Conservation (phyloP, 2,329 filamentous ascomycete species). For the Xylariaceae sp. region DNA sequence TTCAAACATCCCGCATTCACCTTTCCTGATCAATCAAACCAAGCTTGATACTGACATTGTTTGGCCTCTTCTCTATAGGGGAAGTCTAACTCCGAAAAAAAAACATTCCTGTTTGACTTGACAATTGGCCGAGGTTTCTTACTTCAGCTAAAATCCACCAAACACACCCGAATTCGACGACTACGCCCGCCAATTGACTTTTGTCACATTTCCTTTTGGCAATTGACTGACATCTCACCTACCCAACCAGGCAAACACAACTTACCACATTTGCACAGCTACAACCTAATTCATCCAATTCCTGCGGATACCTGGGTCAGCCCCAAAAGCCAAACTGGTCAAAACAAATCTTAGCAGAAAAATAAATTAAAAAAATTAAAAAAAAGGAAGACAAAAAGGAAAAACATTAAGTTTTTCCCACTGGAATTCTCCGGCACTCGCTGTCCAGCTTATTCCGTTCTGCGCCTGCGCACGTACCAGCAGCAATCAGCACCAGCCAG, state of each 20-base stretch:
- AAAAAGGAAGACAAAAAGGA: neutral
- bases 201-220: slow-evolving; percentile 10
- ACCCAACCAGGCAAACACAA: slow-evolving; percentile 18
- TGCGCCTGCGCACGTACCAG: slow-evolving; percentile 12
- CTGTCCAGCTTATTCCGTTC: neutral
- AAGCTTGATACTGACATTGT: slow-evolving; percentile 42
- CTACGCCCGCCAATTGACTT: neutral
- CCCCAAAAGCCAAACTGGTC: neutral
- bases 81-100: slow-evolving; percentile 42
- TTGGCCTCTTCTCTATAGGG: slow-evolving; percentile 46
- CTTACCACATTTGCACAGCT: neutral
- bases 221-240: slow-evolving; percentile 27
- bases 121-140: slow-evolving; percentile 25
- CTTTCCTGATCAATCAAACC: slow-evolving; percentile 50
- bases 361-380: neutral
- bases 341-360: too few relatives aligned
- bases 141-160: neutral
- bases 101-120: slow-evolving; percentile 34
- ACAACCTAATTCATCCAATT: neutral
- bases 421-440: slow-evolving; percentile 27
- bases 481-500: slow-evolving; percentile 9
- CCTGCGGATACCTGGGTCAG: neutral
- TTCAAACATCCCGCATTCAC: slow-evolving; percentile 53
- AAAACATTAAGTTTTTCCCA: too few relatives aligned
- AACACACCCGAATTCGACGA: neutral